Evolutionary conservation across 2,329 filamentous ascomycete genomes (phyloP).

Genomic region (Trichoderma citrinoviride): DNA sequence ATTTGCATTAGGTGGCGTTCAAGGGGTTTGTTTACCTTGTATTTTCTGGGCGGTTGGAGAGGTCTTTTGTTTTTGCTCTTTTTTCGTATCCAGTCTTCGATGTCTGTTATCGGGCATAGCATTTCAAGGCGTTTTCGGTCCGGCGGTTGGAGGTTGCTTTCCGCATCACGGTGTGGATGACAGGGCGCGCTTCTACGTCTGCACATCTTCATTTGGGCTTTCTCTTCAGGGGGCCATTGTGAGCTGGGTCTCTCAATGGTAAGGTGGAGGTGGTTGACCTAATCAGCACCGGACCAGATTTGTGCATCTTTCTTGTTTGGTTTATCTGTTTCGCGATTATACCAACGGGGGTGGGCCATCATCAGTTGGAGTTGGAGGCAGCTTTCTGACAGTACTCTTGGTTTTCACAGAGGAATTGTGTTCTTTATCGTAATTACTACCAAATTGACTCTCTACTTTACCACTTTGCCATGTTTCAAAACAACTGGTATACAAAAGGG

Average conservation of each 20-base stretch:
- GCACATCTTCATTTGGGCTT: not conserved
- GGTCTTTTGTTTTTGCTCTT: constrained; percentile 21
- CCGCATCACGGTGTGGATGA: not conserved
- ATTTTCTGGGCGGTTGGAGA: not conserved
- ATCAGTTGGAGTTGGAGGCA: constrained; percentile 13
- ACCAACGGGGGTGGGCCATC: not conserved
- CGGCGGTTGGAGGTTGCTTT: not conserved
- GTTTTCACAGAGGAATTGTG: not conserved
- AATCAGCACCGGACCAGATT: not conserved
- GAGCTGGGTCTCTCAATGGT: not conserved
- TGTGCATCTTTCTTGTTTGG: not conserved
- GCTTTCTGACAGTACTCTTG: not conserved
- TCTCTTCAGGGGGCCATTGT: not conserved
- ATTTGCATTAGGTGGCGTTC: constrained; percentile 30
- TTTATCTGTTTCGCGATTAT: not conserved
- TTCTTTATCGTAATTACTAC: not conserved
- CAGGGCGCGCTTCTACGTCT: not conserved
- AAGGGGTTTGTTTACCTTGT: not conserved
- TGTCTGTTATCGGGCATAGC: not conserved
- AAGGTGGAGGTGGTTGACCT: not conserved
- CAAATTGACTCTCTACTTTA: constrained; percentile 5
- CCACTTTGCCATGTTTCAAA: not conserved
- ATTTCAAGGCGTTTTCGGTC: constrained; percentile 7
- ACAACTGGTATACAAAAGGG: not conserved
- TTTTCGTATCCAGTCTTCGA: not conserved